These are phyloP conservation scores for Parathielavia hyrcaniae DNA, from an alignment of 495 filamentous ascomycete species.

Conservation along the genomic window DNA sequence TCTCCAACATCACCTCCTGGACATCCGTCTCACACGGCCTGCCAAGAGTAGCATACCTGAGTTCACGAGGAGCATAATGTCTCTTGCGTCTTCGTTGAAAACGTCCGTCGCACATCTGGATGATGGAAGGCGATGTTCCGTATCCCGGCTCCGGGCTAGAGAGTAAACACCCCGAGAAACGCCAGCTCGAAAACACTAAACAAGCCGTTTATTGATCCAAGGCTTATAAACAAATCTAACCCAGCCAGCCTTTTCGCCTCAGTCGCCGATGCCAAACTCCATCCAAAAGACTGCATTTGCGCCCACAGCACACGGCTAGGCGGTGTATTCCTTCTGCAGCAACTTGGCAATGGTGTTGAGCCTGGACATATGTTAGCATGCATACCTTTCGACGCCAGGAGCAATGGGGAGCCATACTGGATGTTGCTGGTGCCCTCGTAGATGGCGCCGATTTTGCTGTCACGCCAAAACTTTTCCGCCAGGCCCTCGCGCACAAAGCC, in stretches of 20 bases:
- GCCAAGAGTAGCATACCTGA: neutral
- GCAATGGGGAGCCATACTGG: slow-evolving; percentile 38
- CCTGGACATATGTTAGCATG: slow-evolving; percentile 55
- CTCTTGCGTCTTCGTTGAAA: no score
- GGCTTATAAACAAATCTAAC: neutral
- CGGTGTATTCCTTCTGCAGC: slow-evolving; percentile 83
- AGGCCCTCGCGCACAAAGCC: slow-evolving; percentile 90
- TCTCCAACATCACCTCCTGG: no score
- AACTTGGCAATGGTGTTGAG: slow-evolving; percentile 90
- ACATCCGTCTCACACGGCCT: neutral
- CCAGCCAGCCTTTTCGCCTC: slow-evolving; percentile 11
- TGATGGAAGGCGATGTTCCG: no score
- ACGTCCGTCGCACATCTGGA: no score
- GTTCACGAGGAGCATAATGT: no score
- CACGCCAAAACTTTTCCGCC: slow-evolving; percentile 96
- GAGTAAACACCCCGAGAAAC: neutral
- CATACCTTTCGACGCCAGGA: neutral
- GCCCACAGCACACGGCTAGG: slow-evolving; percentile 27
- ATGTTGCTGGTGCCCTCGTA: slow-evolving; percentile 86
- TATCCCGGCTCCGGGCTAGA: no score
- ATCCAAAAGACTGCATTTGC: neutral
- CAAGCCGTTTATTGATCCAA: neutral
- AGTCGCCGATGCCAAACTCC: slow-evolving; percentile 10
- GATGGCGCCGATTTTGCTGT: slow-evolving; percentile 98
- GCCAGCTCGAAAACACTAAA: neutral